phyloP scores from a whole-genome alignment of 352 stramenopile species.

The Phytophthora melonis region DNA sequence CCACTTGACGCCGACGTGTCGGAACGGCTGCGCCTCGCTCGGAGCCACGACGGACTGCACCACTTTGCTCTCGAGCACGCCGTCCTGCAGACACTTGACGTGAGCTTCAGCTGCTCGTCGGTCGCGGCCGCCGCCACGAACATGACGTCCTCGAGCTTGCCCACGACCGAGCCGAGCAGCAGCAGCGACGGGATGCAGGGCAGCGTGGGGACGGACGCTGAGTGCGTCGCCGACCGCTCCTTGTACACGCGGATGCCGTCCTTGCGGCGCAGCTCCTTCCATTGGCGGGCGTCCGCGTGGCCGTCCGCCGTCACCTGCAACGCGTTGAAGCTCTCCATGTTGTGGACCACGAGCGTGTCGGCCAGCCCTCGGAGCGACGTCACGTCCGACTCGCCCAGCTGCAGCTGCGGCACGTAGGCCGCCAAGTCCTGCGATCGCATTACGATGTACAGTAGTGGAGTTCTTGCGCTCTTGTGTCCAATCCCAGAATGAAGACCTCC shows the following conservation, averaged over 20 bases:
- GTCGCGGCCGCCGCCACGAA: constrained; percentile 33
- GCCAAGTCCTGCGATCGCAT: constrained; percentile 19
- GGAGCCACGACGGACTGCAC: constrained; percentile 57
- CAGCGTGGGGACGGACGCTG: background rate
- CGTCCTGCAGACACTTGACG: constrained; percentile 49
- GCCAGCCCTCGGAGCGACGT: constrained; percentile 33
- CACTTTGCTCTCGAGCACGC: constrained; percentile 60
- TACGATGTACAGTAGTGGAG: background rate
- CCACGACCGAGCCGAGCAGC: constrained; percentile 35
- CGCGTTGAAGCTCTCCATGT: constrained; percentile 37
- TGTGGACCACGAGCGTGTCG: constrained; percentile 41
- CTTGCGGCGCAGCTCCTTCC: constrained; percentile 44
- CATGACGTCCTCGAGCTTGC: constrained; percentile 42
- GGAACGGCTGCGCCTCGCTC: constrained; percentile 56
- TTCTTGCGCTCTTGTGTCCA: background rate
- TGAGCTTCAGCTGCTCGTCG: constrained; percentile 62
- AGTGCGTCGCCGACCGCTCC: constrained; percentile 16
- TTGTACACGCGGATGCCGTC: constrained; percentile 42
- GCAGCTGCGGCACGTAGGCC: constrained; percentile 22
- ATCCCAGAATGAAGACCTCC: background rate
- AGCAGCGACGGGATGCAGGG: constrained; percentile 43
- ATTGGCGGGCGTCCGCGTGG: constrained; percentile 31
- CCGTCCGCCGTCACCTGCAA: constrained; percentile 24
- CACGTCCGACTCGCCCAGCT: constrained; percentile 33
- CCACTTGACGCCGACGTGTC: constrained; percentile 70